A percentile compares a stretch with the other conserved stretches of the same genome.
These are phyloP conservation scores for Colletotrichum neosansevieriae DNA, from an alignment of 2,329 filamentous ascomycete genomes.

Conservation along the genomic window DNA sequence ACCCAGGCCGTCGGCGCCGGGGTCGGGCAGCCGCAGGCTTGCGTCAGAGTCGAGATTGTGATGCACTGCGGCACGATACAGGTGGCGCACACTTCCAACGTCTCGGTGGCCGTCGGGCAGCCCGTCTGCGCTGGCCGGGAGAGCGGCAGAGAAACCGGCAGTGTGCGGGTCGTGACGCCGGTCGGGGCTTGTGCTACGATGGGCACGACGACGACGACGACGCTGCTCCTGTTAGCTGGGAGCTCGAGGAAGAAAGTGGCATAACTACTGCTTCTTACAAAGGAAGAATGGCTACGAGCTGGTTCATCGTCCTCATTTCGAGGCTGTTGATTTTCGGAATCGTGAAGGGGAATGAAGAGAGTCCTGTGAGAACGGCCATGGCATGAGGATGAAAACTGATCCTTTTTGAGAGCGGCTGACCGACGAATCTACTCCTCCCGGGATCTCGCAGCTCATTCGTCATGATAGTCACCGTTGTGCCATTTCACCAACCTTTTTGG, in stretches of 20 bases:
- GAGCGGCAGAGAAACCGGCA: not conserved
- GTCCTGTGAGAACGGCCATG: not conserved
- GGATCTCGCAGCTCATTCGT: conserved; percentile 15
- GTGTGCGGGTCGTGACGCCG: not conserved
- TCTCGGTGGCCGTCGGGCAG: conserved; percentile 52
- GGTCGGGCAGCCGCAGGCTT: conserved; percentile 49
- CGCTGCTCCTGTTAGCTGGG: not conserved
- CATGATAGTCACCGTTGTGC: not conserved
- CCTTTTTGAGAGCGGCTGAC: not conserved
- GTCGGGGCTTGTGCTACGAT: conserved; percentile 17
- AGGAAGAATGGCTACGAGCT: not conserved
- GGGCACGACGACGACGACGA: not conserved
- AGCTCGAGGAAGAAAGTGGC: fast-evolving
- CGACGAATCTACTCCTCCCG: not conserved
- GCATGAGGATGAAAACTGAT: not conserved
- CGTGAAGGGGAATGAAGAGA: not conserved
- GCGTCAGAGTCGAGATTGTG: conserved; percentile 47
- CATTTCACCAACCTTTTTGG: conserved; percentile 22
- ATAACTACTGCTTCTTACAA: not conserved
- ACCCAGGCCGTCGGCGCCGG: conserved; percentile 47
- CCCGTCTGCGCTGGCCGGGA: not conserved
- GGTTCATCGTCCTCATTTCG: not conserved
- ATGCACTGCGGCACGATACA: conserved; percentile 50
- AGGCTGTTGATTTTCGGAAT: too few relatives aligned
- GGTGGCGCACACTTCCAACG: conserved; percentile 49